phyloP scores from a whole-genome alignment of 2,329 filamentous ascomycete genomes.

The Daldinia sp. region DNA sequence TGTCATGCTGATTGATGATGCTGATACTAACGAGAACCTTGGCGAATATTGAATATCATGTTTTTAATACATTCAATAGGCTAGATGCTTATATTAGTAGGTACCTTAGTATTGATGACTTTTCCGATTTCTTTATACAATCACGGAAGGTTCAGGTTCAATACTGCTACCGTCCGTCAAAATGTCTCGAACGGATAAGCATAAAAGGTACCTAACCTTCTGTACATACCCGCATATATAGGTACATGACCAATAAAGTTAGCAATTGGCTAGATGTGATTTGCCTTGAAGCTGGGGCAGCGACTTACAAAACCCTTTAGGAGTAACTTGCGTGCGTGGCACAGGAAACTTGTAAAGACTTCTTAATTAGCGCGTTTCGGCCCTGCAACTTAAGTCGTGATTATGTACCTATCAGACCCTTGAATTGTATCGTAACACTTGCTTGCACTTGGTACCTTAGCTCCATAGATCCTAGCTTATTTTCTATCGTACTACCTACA shows the following conservation, averaged over 20 bases:
- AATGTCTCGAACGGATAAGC: slow-evolving; percentile 1
- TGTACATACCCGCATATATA: not conserved
- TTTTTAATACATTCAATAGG: not conserved
- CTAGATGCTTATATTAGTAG: not conserved
- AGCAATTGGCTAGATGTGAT: slow-evolving; percentile 5
- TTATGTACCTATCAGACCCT: slow-evolving; percentile 25
- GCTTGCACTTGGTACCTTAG: not conserved
- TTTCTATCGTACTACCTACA: not conserved
- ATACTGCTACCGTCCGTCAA: not conserved
- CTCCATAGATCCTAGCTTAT: not conserved
- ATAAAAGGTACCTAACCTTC: not conserved
- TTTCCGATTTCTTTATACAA: not conserved
- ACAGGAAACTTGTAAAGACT: slow-evolving; percentile 15
- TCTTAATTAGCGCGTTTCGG: slow-evolving; percentile 25
- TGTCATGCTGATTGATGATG: slow-evolving; percentile 3
- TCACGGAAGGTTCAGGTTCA: slow-evolving; percentile 13
- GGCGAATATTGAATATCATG: not conserved
- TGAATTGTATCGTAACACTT: not conserved
- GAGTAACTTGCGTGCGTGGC: slow-evolving; percentile 3
- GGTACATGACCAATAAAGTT: not conserved
- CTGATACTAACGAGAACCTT: not conserved
- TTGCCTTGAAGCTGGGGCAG: not conserved
- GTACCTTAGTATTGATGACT: not conserved
- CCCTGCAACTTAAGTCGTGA: slow-evolving; percentile 12
- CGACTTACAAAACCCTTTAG: not conserved